These are phyloP conservation scores for Asclepias syriaca DNA, from an alignment of 257 asterid genomes.

Conservation along the genomic window DNA sequence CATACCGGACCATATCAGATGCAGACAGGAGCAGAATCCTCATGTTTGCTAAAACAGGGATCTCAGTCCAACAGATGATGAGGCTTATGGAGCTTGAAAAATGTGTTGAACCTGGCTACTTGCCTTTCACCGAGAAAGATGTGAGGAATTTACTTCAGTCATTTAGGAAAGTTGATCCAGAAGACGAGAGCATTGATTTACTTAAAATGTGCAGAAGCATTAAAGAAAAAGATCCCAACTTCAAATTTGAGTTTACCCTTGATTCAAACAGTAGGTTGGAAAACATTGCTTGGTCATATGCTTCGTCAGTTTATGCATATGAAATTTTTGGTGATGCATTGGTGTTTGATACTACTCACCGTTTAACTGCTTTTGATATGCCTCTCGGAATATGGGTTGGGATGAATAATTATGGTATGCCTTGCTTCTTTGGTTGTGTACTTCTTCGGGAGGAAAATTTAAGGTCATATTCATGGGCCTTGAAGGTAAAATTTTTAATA, in stretches of 20 bases:
- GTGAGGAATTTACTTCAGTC: constrained; percentile 92
- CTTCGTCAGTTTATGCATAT: constrained; percentile 79
- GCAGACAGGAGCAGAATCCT: constrained; percentile 81
- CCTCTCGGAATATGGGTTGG: constrained; percentile 99
- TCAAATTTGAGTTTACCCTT: constrained; percentile 74
- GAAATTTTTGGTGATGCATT: constrained; percentile 92
- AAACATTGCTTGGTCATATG: constrained; percentile 97
- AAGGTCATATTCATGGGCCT: constrained; percentile 93
- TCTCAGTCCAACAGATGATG: constrained; percentile 98
- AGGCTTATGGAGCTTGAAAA: constrained; percentile 91
- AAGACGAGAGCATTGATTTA: constrained; percentile 82
- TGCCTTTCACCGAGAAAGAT: constrained; percentile 97
- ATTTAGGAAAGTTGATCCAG: constrained; percentile 74
- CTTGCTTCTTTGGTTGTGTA: constrained; percentile 95
- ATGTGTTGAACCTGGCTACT: constrained; percentile 81
- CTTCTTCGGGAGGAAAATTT: constrained; percentile 86
- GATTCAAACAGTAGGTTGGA: constrained; percentile 75
- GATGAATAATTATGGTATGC: constrained; percentile 97
- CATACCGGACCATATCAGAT: constrained; percentile 89
- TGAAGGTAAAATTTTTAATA: constrained; percentile 57
- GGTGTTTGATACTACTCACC: constrained; percentile 93
- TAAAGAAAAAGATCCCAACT: constrained; percentile 85
- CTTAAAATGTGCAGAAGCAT: constrained; percentile 88
- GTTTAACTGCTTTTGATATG: constrained; percentile 89
- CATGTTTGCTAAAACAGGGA: constrained; percentile 95